Percentiles rank a stretch among this genome's conserved stretches.
These are phyloP conservation scores for Gossypium turneri DNA, from an alignment of 345 rosid species.

Conservation along the genomic window DNA sequence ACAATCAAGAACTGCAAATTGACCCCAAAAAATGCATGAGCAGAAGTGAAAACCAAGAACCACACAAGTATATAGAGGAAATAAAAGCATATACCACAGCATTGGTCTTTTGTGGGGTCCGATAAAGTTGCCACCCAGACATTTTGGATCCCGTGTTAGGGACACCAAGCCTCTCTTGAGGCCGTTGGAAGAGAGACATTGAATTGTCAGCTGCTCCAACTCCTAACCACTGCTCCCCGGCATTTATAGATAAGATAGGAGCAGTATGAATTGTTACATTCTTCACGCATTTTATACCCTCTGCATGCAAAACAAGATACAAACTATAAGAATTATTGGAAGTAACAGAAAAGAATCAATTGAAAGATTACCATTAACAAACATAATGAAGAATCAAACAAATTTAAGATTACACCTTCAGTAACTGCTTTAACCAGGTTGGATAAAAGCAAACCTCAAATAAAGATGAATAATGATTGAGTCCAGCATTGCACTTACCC, in stretches of 20 bases:
- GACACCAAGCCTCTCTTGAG: constrained; percentile 70
- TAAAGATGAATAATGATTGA: neutral
- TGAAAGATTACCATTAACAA: neutral
- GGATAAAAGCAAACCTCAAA: neutral
- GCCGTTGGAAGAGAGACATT: constrained; percentile 94
- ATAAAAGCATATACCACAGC: constrained; percentile 77
- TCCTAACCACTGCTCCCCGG: constrained; percentile 95
- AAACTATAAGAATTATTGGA: neutral
- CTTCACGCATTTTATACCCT: constrained; percentile 80
- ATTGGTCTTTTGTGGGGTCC: constrained; percentile 80
- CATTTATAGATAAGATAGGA: constrained; percentile 78
- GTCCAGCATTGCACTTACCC: constrained; percentile 42
- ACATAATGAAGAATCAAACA: constrained; percentile 6
- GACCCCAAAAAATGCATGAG: neutral
- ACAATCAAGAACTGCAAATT: neutral
- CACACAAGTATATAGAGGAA: neutral
- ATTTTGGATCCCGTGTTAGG: constrained; percentile 65
- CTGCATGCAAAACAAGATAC: constrained; percentile 31
- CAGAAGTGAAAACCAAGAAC: neutral
- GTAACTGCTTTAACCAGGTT: constrained; percentile 5
- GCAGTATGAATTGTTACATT: constrained; percentile 80
- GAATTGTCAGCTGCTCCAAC: constrained; percentile 99
- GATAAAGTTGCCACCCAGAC: constrained; percentile 95
- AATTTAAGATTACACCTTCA: neutral
- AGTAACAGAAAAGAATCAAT: neutral